Percentiles rank a stretch among this genome's conserved stretches.
phyloP scores from a whole-genome alignment of 2,329 filamentous ascomycete genomes.

The Orbilia javanica region DNA sequence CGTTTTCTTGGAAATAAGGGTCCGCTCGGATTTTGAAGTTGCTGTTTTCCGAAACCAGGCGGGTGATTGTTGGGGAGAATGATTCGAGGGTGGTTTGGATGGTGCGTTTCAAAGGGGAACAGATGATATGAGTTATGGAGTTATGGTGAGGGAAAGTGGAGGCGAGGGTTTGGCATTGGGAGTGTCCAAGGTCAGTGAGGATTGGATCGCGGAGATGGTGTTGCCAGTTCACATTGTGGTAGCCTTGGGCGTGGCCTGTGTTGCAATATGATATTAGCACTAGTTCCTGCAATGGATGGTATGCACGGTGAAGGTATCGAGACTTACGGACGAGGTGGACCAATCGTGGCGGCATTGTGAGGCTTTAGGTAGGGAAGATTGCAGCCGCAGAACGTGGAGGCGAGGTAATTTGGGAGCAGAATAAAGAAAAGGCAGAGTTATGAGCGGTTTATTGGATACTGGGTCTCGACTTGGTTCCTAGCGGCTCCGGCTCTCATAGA shows the following conservation, averaged over 20 bases:
- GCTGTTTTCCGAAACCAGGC: slow-evolving; percentile 51
- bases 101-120: slow-evolving; percentile 63
- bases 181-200: slow-evolving; percentile 60
- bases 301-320: background rate
- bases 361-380: background rate
- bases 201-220: slow-evolving; percentile 60
- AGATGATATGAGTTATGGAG: slow-evolving; percentile 62
- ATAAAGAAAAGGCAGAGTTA: background rate
- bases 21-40: slow-evolving; percentile 61
- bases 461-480: background rate
- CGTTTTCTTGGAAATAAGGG: slow-evolving; percentile 63
- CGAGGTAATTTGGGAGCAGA: background rate
- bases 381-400: background rate
- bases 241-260: slow-evolving; percentile 60
- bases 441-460: background rate
- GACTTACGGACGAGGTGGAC: slow-evolving; percentile 54
- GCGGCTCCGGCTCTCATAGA: background rate
- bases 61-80: slow-evolving; percentile 60
- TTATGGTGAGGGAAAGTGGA: slow-evolving; percentile 53
- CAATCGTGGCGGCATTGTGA: slow-evolving; percentile 42
- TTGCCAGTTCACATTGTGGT: slow-evolving; percentile 59
- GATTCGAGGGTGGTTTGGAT: slow-evolving; percentile 64
- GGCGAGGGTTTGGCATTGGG: slow-evolving; percentile 59
- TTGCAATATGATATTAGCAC: slow-evolving; percentile 15
- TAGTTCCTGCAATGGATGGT: background rate